Percentiles rank a stretch among this genome's conserved stretches.
These are phyloP conservation scores for Russula brevipes DNA, from an alignment of 768 basidiomycete genomes.

Conservation along the genomic window DNA sequence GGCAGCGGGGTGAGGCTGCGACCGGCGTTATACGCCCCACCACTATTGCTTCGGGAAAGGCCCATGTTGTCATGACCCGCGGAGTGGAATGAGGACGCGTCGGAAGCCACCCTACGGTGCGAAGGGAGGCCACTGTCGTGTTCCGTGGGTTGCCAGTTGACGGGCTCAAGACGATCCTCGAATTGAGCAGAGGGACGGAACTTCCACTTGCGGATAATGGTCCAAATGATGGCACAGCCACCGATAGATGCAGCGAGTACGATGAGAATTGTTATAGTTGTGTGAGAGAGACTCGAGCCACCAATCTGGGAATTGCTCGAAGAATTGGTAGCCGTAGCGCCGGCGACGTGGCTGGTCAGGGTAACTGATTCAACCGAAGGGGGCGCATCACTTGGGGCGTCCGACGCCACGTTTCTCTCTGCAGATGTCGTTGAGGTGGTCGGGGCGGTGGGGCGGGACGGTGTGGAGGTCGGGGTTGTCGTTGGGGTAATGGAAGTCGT, in stretches of 20 bases:
- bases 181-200: slow-evolving; percentile 75
- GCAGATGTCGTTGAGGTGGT: slow-evolving; percentile 23
- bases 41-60: slow-evolving; percentile 17
- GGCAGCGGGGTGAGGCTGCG: slow-evolving; percentile 44
- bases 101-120: slow-evolving; percentile 51
- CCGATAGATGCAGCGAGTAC: slow-evolving; percentile 64
- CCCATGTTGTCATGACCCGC: slow-evolving; percentile 30
- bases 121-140: slow-evolving; percentile 43
- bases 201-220: slow-evolving; percentile 89
- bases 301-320: slow-evolving; percentile 33
- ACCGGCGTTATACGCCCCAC: slow-evolving; percentile 32
- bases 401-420: slow-evolving; percentile 23
- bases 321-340: slow-evolving; percentile 25
- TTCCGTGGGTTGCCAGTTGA: slow-evolving; percentile 77
- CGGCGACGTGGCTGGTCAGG: slow-evolving; percentile 25
- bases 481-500: slow-evolving; percentile 32
- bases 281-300: slow-evolving; percentile 41
- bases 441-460: not conserved
- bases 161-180: slow-evolving; percentile 79
- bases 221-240: slow-evolving; percentile 73
- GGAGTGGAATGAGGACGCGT: slow-evolving; percentile 68
- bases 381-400: slow-evolving; percentile 9
- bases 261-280: slow-evolving; percentile 58
- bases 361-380: slow-evolving; percentile 29
- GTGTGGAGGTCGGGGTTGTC: not conserved